Evolutionary conservation across 495 filamentous ascomycete genomes (phyloP).

Genomic region (Neurospora africana): DNA sequence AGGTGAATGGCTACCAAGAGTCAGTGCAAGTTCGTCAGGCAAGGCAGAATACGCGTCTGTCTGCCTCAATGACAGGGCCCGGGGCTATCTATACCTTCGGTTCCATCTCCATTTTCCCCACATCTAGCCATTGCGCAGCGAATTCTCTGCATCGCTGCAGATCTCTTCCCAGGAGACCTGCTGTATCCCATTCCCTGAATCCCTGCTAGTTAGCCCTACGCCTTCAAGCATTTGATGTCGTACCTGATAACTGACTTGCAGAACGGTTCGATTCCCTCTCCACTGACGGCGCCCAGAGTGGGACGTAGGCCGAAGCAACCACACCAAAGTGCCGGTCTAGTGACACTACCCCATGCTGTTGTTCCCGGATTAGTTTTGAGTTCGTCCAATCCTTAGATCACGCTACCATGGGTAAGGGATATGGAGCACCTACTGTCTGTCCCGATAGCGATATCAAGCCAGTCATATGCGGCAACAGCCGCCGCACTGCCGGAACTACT

Average conservation of each 20-base stretch:
- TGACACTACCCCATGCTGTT: neutral
- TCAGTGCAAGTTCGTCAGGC: neutral
- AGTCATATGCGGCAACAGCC: slow-evolving; percentile 40
- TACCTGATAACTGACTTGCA: neutral
- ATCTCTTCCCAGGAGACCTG: neutral
- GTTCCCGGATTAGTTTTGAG: neutral
- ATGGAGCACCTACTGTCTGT: slow-evolving; percentile 16
- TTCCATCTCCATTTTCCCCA: neutral
- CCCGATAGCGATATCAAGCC: slow-evolving; percentile 45
- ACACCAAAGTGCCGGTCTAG: neutral
- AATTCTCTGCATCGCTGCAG: neutral
- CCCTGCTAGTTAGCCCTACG: neutral
- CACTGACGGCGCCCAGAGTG: neutral
- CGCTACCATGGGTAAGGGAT: neutral
- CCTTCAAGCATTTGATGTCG: neutral
- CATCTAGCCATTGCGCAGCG: neutral
- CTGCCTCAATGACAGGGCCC: neutral
- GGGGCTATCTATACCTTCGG: neutral
- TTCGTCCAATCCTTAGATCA: neutral
- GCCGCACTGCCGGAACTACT: slow-evolving; percentile 40
- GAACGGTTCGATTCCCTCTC: neutral
- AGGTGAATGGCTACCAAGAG: neutral
- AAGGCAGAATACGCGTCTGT: neutral
- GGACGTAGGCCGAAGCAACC: neutral
- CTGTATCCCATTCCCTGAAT: neutral